phyloP scores from a whole-genome alignment of 495 filamentous ascomycete species.

The Neurospora hispaniola region DNA sequence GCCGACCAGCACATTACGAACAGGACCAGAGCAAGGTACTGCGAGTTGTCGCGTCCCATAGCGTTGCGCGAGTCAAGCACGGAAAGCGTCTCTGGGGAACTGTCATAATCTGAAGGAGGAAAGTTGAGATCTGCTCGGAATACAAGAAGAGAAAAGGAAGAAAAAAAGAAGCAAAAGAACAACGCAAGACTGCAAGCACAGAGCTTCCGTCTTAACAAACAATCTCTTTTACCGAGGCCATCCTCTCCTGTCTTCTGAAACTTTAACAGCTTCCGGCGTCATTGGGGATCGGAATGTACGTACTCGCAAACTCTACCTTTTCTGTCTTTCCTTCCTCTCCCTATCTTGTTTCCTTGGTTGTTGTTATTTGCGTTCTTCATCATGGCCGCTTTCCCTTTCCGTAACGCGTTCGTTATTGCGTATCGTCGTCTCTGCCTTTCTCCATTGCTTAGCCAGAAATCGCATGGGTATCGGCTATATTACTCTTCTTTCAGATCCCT shows the following conservation, averaged over 20 bases:
- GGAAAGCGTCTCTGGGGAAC: neutral
- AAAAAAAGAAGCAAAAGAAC: neutral
- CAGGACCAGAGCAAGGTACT: neutral
- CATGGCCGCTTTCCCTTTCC: conserved; percentile 1
- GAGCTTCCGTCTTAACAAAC: conserved; percentile 20
- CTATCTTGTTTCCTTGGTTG: conserved; percentile 11
- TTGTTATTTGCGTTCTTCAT: conserved; percentile 3
- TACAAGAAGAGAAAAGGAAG: conserved; percentile 1
- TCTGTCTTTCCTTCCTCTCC: conserved; percentile 5
- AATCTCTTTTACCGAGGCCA: conserved; percentile 12
- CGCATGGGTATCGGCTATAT: neutral
- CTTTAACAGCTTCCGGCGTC: conserved; percentile 12
- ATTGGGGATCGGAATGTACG: conserved; percentile 26
- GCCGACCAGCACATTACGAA: neutral
- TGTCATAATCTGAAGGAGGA: neutral
- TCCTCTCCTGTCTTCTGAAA: conserved; percentile 7
- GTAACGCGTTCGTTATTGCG: neutral
- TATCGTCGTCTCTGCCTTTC: neutral
- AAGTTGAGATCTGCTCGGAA: neutral
- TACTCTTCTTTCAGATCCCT: neutral
- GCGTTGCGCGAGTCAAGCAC: neutral
- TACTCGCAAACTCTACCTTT: conserved; percentile 4
- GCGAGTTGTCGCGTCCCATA: neutral
- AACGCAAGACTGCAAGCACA: conserved; percentile 14
- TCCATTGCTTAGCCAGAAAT: neutral